phyloP scores from a whole-genome alignment of 2,329 filamentous ascomycete species.

The Phaeosphaeriaceae sp. region DNA sequence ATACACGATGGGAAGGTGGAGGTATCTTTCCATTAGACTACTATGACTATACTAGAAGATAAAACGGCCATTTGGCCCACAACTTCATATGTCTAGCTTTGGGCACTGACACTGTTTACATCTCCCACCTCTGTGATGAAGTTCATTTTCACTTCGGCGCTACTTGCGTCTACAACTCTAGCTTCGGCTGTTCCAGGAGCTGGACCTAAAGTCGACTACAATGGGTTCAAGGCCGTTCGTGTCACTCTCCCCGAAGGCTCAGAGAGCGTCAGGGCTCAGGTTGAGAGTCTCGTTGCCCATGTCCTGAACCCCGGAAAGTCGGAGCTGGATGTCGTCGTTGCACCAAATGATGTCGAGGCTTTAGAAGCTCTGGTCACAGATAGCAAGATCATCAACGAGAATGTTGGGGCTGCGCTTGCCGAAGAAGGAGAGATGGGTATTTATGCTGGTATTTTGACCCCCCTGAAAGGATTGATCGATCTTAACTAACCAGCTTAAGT shows the following conservation, averaged over 20 bases:
- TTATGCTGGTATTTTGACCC: conserved; percentile 35
- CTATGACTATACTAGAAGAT: conserved; percentile 1
- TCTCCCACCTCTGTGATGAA: conserved; percentile 32
- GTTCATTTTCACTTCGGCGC: conserved; percentile 33
- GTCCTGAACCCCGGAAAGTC: conserved; percentile 41
- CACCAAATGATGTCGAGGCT: conserved; percentile 40
- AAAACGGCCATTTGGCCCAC: conserved; percentile 18
- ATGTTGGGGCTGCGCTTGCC: conserved; percentile 42
- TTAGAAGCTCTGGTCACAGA: conserved; percentile 34
- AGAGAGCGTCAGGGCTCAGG: conserved; percentile 31
- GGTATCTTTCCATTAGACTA: neutral
- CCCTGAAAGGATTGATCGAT: too few species aligned
- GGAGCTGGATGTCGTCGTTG: conserved; percentile 44
- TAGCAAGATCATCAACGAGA: conserved; percentile 40
- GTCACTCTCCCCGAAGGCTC: conserved; percentile 27
- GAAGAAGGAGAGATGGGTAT: conserved; percentile 38
- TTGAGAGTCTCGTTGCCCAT: conserved; percentile 42
- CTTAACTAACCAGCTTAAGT: conserved; percentile 21
- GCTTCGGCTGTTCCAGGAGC: conserved; percentile 32
- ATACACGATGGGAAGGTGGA: conserved; percentile 32
- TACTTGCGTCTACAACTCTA: conserved; percentile 33
- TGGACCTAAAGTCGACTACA: conserved; percentile 44
- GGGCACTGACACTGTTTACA: conserved; percentile 1
- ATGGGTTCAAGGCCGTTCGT: conserved; percentile 46
- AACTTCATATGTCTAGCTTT: too few species aligned